These are phyloP conservation scores for Pleurotus ostreatus DNA, from an alignment of 768 basidiomycete genomes.

Conservation along the genomic window DNA sequence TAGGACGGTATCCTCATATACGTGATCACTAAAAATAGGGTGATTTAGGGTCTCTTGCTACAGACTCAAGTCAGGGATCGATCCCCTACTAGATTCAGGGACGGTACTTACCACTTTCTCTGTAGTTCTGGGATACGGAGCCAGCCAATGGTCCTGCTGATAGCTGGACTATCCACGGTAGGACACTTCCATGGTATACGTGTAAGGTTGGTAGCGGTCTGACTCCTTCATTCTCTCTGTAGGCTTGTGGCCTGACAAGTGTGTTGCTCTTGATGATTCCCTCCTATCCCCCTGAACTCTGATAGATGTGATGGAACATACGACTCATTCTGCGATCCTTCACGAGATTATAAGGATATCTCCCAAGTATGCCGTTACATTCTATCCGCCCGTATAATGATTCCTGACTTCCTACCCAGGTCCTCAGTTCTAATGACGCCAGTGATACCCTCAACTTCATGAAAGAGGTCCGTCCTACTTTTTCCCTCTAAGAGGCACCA, in stretches of 20 bases:
- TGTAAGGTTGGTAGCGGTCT: not conserved
- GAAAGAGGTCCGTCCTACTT: slow-evolving; percentile 28
- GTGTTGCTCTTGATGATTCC: slow-evolving; percentile 9
- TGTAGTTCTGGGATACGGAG: slow-evolving; percentile 54
- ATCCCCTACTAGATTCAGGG: not conserved
- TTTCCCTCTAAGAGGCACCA: too few species aligned
- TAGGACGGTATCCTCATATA: not conserved
- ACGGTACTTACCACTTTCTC: not conserved
- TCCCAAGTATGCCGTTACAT: slow-evolving; percentile 24
- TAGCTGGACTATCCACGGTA: slow-evolving; percentile 60
- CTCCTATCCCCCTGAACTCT: too few species aligned
- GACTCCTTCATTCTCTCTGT: slow-evolving; percentile 7
- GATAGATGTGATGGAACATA: slow-evolving; percentile 46
- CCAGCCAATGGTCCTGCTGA: slow-evolving; percentile 44
- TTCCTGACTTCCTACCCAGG: slow-evolving; percentile 27
- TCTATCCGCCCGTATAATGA: not conserved
- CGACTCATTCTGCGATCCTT: slow-evolving; percentile 38
- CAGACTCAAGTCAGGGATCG: slow-evolving; percentile 15
- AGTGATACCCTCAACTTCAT: slow-evolving; percentile 57
- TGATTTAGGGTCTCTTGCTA: slow-evolving; percentile 16
- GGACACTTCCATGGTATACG: slow-evolving; percentile 9
- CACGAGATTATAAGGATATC: slow-evolving; percentile 43
- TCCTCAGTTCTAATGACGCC: slow-evolving; percentile 55
- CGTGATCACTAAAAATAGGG: not conserved
- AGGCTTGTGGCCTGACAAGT: slow-evolving; percentile 57